Evolutionary conservation across 129 eudicot genomes (phyloP).

Genomic region (Flaveria brownii): DNA sequence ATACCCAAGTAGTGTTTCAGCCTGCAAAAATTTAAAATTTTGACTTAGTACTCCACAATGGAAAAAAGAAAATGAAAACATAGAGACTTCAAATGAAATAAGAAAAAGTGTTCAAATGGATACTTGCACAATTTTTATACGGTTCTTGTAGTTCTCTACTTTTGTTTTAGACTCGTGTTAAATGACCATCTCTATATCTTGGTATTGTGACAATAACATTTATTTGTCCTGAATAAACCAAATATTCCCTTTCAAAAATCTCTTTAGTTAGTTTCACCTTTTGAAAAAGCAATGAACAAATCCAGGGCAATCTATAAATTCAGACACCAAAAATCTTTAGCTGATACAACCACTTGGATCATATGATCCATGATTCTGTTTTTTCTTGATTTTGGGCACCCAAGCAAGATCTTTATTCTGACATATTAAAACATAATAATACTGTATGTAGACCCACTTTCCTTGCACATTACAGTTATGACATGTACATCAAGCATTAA

Average conservation of each 20-base stretch:
- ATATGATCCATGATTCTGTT: neutral
- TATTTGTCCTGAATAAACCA: neutral
- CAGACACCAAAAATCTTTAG: neutral
- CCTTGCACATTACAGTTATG: neutral
- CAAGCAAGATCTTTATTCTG: conserved; percentile 4
- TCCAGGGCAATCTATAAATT: conserved; percentile 7
- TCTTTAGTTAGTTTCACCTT: neutral
- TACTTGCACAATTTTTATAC: too few species aligned
- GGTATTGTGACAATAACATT: neutral
- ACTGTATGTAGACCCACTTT: neutral
- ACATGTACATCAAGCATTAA: neutral
- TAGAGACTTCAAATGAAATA: neutral
- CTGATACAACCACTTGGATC: neutral
- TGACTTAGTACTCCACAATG: neutral
- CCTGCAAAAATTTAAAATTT: conserved; percentile 48
- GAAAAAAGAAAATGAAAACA: neutral
- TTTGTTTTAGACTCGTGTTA: too few species aligned
- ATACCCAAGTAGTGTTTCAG: conserved; percentile 72
- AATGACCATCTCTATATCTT: too few species aligned
- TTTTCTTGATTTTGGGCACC: neutral
- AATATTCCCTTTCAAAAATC: neutral
- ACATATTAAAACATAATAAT: neutral
- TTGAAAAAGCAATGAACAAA: conserved; percentile 5
- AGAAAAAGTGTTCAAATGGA: neutral
- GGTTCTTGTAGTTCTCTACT: too few species aligned